These are phyloP conservation scores for Calcarisporium arbuscula DNA, from an alignment of 2,329 filamentous ascomycete genomes.

Conservation along the genomic window DNA sequence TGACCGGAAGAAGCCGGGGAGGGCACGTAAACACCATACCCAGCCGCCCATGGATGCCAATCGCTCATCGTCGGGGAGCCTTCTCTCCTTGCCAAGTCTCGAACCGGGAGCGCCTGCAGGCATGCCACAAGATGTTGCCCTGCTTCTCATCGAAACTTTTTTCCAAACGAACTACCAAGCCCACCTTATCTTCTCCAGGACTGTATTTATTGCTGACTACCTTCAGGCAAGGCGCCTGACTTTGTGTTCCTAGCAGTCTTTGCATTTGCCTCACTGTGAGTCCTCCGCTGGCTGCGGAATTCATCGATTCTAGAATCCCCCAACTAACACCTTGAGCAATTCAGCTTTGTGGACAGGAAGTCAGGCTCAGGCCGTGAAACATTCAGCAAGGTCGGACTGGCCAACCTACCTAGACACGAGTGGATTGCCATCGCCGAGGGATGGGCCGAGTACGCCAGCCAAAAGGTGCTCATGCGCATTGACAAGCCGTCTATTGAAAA, in stretches of 20 bases:
- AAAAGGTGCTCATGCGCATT: not conserved
- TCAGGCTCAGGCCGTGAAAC: no score
- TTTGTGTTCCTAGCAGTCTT: not conserved
- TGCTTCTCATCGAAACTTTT: not conserved
- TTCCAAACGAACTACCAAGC: not conserved
- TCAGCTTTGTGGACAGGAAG: no score
- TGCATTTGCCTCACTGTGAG: conserved; percentile 1
- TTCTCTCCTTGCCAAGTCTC: not conserved
- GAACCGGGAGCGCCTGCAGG: not conserved
- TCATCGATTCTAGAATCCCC: no score
- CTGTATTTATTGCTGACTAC: not conserved
- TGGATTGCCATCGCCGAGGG: not conserved
- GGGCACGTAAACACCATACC: not conserved
- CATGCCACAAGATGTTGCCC: not conserved
- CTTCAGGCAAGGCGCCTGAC: not conserved
- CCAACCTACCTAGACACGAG: not conserved
- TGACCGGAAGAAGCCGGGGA: not conserved
- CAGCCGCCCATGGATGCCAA: not conserved
- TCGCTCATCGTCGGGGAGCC: no score
- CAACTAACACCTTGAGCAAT: no score
- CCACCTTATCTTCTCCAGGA: not conserved
- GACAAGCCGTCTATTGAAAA: not conserved
- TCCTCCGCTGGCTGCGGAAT: no score
- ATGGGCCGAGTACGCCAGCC: conserved; percentile 1
- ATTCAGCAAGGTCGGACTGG: no score